A percentile compares a stretch with the other conserved stretches of the same genome.
These are phyloP conservation scores for Mycena floridula DNA, from an alignment of 768 basidiomycete species.

Conservation along the genomic window DNA sequence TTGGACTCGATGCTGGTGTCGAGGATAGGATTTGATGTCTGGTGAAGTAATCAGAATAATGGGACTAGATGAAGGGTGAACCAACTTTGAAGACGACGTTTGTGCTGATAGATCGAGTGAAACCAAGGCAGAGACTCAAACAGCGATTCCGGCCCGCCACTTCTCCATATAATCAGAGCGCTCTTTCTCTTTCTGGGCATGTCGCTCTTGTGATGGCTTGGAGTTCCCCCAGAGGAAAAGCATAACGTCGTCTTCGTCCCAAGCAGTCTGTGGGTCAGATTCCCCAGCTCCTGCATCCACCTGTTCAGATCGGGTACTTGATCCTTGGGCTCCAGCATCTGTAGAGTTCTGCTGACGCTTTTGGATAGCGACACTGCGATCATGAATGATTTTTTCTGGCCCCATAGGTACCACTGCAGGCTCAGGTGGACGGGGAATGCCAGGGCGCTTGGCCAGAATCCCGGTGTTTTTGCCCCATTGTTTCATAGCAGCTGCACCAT, in stretches of 20 bases:
- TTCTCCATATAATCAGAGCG: constrained; percentile 11
- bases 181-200: constrained; percentile 10
- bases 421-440: constrained; percentile 13
- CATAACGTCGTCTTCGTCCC: constrained; percentile 20
- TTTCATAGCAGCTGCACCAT: constrained; percentile 21
- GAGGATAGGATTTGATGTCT: neutral
- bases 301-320: neutral
- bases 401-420: constrained; percentile 14
- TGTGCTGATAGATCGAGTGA: too few species aligned
- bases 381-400: constrained; percentile 8
- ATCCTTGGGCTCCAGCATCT: neutral
- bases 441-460: constrained; percentile 8
- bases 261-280: constrained; percentile 5
- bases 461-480: constrained; percentile 15
- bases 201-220: constrained; percentile 13
- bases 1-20: neutral
- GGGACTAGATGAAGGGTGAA: neutral
- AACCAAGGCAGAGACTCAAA: too few species aligned
- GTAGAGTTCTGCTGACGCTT: constrained; percentile 1
- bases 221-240: constrained; percentile 15
- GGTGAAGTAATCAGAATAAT: neutral
- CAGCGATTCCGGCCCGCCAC: constrained; percentile 11
- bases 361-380: constrained; percentile 6
- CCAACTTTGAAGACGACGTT: constrained; percentile 17
- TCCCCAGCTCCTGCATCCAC: constrained; percentile 6